These are phyloP conservation scores for Plasmodium gonderi DNA, from an alignment of 169 alveolate genomes.

Conservation along the genomic window DNA sequence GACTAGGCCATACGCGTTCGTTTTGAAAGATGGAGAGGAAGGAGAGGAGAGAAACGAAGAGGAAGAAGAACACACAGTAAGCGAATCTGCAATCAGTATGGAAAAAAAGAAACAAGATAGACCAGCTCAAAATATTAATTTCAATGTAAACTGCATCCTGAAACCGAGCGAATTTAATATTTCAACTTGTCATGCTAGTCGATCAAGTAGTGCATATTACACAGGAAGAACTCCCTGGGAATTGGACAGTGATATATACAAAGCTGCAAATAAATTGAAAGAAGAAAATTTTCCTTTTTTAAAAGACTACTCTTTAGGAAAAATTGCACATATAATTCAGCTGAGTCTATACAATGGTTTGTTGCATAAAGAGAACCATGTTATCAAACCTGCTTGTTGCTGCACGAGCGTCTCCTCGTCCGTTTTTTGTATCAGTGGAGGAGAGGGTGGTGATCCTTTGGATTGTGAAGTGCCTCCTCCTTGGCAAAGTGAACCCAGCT, in stretches of 20 bases:
- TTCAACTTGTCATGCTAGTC: no score
- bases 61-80: neutral
- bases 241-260: conserved; percentile 23
- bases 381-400: conserved; percentile 19
- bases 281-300: neutral
- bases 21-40: neutral
- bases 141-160: no score
- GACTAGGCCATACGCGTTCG: neutral
- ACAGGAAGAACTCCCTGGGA: neutral
- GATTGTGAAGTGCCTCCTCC: neutral
- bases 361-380: conserved; percentile 13
- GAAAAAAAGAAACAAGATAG: neutral
- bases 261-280: conserved; percentile 14
- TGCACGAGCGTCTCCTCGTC: conserved; percentile 2
- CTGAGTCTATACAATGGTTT: conserved; percentile 15
- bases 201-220: no score
- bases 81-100: neutral
- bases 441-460: neutral
- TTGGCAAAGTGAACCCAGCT: no score
- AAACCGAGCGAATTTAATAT: no score
- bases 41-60: neutral
- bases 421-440: neutral
- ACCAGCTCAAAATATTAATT: no score
- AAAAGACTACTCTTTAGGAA: conserved; percentile 22
- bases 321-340: conserved; percentile 36